A percentile compares a stretch with the other conserved stretches of the same genome.
phyloP scores from a whole-genome alignment of 192 early-diverging fungal species.

The Gaertneriomyces semiglobifer region DNA sequence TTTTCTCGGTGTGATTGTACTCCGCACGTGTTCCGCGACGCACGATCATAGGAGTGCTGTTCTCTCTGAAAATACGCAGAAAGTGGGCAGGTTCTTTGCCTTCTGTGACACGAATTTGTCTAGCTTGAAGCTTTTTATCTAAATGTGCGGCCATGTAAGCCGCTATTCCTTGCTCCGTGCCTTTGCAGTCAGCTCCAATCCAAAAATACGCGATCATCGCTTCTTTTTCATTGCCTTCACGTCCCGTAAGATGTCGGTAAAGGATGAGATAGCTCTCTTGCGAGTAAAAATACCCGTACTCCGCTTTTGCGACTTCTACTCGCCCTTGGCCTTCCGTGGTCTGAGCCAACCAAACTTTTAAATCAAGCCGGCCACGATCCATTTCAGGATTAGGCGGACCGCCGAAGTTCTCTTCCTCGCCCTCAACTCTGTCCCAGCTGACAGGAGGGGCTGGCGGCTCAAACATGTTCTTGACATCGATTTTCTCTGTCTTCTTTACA shows the following conservation, averaged over 20 bases:
- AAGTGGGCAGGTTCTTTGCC: constrained; percentile 40
- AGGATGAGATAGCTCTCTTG: constrained; percentile 35
- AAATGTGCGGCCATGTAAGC: constrained; percentile 32
- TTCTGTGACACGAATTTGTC: constrained; percentile 33
- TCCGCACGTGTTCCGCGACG: constrained; percentile 16
- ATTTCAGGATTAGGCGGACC: constrained; percentile 28
- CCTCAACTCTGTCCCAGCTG: constrained; percentile 28
- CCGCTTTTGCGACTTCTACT: constrained; percentile 5
- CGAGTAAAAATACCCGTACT: constrained; percentile 34
- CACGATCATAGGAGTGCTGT: constrained; percentile 5
- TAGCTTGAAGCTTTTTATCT: constrained; percentile 31
- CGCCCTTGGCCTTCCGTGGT: not conserved
- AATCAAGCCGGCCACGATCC: constrained; percentile 29
- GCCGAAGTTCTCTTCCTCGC: constrained; percentile 23
- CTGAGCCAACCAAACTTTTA: constrained; percentile 11
- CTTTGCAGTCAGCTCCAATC: constrained; percentile 37
- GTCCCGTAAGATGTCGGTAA: constrained; percentile 29
- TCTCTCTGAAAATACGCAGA: constrained; percentile 26
- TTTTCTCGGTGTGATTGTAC: not conserved
- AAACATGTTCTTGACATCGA: constrained; percentile 32
- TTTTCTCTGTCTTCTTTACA: constrained; percentile 3
- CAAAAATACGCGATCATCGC: constrained; percentile 34
- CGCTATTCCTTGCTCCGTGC: constrained; percentile 35
- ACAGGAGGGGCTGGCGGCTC: constrained; percentile 30
- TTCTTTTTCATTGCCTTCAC: constrained; percentile 35